Base-by-base conservation (phyloP, 352 stramenopile genomes). In the Globisporangium perplexum region DNA sequence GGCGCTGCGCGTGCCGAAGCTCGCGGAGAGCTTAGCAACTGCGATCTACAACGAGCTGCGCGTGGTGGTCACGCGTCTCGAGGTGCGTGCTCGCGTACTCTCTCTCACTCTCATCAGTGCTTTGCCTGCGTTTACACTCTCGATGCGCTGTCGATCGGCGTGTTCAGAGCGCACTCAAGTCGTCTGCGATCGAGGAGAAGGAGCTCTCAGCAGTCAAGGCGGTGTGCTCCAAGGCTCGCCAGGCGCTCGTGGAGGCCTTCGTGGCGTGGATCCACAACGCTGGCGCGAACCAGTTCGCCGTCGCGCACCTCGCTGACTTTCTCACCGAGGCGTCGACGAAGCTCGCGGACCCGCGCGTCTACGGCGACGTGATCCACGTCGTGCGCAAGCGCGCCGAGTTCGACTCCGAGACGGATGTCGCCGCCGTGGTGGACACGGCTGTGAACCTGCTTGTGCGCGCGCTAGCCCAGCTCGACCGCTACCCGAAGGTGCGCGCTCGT, bases 401-500 rank as follows among this genome's bases (percentile, higher is more conserved):
- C 20, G 54, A 43, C 14, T 68, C 59, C 31, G 64, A 55, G 0
- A 46, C 65, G 2, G 67, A 67, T 4, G 60, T 82, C 12, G 59
- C 67, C 36, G 52, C 39, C 18, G 31, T 62, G 23, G 55, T 69
- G 20, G 50, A 51, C 0, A 58, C 70, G 23, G 66, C 69, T 14
- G 62, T 72, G 12, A 49, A 57, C 4, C 72, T 69, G 14, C 43
- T 92, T 23, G 63, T 66, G 22, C 63, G 73, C 30, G 78, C 81
- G 5, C 61, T 84, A 15, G 68, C 65, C 33, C 81, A 90, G 59
- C 57, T 92, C 7, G 66, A 82, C 46, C 72, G 78, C 17, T 92
- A 92, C 66, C 83, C 81, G 42, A 88, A 92, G 69, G 80, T 86
- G 4, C 68, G 20, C 31, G n/a, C n/a, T n/a, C n/a, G n/a, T n/a